Evolutionary conservation across 495 filamentous ascomycete genomes (phyloP).

Genomic region (Daldinia loculata): DNA sequence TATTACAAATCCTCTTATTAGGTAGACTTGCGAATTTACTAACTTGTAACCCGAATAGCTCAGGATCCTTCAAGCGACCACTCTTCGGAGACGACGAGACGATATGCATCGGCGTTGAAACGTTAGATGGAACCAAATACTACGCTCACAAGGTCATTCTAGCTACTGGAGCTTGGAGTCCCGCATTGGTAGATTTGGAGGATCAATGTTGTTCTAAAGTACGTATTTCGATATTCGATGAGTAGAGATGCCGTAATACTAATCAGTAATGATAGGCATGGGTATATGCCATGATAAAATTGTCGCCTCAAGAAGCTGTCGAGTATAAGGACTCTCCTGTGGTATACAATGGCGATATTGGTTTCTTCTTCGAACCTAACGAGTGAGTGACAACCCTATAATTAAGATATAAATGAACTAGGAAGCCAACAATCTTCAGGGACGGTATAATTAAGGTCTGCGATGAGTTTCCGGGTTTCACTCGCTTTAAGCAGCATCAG

Average conservation of each 20-base stretch:
- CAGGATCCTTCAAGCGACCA: slow-evolving; percentile 34
- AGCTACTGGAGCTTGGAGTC: slow-evolving; percentile 50
- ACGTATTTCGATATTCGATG: not conserved
- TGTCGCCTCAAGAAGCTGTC: slow-evolving; percentile 60
- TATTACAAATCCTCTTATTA: too few relatives aligned
- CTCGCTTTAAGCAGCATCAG: slow-evolving; percentile 50
- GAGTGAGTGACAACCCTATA: slow-evolving; percentile 46
- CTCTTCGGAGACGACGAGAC: slow-evolving; percentile 29
- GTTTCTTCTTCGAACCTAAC: slow-evolving; percentile 67
- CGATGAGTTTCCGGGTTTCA: slow-evolving; percentile 44
- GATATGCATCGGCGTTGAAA: slow-evolving; percentile 46
- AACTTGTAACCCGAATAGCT: slow-evolving; percentile 4
- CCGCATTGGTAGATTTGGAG: slow-evolving; percentile 47
- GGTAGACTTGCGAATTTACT: not conserved
- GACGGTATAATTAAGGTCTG: slow-evolving; percentile 41
- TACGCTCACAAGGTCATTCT: slow-evolving; percentile 48
- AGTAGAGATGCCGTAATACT: not conserved
- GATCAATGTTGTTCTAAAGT: slow-evolving; percentile 46
- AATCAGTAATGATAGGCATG: slow-evolving; percentile 48
- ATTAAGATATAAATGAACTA: slow-evolving; percentile 47
- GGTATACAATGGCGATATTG: slow-evolving; percentile 62
- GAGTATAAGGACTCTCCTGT: slow-evolving; percentile 61
- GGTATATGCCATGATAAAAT: slow-evolving; percentile 63
- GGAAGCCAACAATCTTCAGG: slow-evolving; percentile 18
- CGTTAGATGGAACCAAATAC: slow-evolving; percentile 47